Evolutionary conservation across 1,139 yeast genomes (phyloP), one percentile per base, ranked within the genome.

Genomic region (Williopsis jadinii): DNA sequence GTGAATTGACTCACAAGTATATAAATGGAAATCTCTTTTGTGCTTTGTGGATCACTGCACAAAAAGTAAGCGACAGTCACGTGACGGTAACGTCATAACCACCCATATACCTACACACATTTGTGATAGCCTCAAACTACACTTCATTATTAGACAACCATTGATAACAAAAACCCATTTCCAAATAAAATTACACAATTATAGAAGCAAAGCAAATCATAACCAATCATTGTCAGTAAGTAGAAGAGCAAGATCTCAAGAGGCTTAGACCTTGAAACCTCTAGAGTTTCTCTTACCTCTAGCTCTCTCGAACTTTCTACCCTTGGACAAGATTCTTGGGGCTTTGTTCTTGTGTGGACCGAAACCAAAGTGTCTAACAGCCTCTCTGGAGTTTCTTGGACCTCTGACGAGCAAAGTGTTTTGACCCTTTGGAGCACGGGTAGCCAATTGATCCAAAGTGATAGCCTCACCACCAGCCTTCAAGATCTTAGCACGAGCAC

Each of bases 341-440:
- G 97, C 98, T 86, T 92, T 94, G 77, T 81, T 77, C 82, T 86
- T 85, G 95, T 94, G 97, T 67, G 98, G 99, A 77, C 98, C 98
- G 75, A 92, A 70, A 73, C 98, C 98, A 69, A 94, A 94, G 85
- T 92, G 98, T 81, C 97, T 87, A 64, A 87, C 97, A 64, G 98
- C 96, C 80, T 92, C 97, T 81, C 99, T 87, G 72, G 95, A 68
- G 76, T 76, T 80, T 84, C 97, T 87, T 77, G 97, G 95, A 70
- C 99, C 99, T 80, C 97, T 88, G 69, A 92, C 78, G 67, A 92
- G 76, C 73, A 92, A 74, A 60, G 98, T 90, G 95, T 94, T 92
- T 75, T 87, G 86, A 74, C 99, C 98, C 74, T 90, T 88, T 73
- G 98, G 98, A 70, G 97, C 92, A 77, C 96, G 92, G 66, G 85